Base-by-base conservation (phyloP, 1,284 basidiomycete genomes). In the Rhodotorula sp. region DNA sequence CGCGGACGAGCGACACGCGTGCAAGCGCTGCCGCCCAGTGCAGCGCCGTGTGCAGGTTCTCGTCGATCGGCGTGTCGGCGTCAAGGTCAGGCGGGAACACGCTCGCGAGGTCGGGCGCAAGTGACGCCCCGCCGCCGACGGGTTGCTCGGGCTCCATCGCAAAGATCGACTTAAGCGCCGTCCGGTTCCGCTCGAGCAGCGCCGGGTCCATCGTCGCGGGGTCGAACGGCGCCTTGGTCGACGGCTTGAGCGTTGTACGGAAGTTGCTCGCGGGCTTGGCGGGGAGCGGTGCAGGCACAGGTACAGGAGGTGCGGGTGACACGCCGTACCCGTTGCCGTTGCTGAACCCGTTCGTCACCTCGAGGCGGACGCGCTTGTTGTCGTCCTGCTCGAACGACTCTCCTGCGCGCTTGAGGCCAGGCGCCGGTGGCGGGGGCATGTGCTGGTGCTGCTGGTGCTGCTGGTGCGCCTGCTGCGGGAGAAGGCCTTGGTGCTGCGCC, bases 1-100 rank as follows among this genome's bases (percentile, higher is more conserved):
- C 86, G n/a, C 69, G 70, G 25, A 91, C 87, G 36, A 87, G 87
- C 27, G 85, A 82, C 67, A 88, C 84, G 36, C 91, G 87, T 4
- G 89, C 93, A 56, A 98, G 85, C 50, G 94, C 92, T 12, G 93
- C 89, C 1, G 97, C 95, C 80, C 97, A 88, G 81, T 99, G 97
- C 39, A 99, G 85, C 12, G 96, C 90, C 0, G 94, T 94, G 81
- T 99, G 96, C 0, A 94, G 92, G 79, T 95, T 90, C 75, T 97
- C 93, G 79, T 99, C 97, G 51, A 97, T 87, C 56, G 94, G 86
- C 29, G 87, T 85, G 80, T 97, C 91, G 61, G 91, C 83, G 73
- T 94, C 91, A 61, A 88, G 77, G 57, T 81, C 75, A 72, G 76
- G 64, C 21, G 78, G 76, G 48, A 78, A 71, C 21, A 56, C 44